Conservation (phyloP, 768 basidiomycete species). For the Tricholoma sp. region DNA sequence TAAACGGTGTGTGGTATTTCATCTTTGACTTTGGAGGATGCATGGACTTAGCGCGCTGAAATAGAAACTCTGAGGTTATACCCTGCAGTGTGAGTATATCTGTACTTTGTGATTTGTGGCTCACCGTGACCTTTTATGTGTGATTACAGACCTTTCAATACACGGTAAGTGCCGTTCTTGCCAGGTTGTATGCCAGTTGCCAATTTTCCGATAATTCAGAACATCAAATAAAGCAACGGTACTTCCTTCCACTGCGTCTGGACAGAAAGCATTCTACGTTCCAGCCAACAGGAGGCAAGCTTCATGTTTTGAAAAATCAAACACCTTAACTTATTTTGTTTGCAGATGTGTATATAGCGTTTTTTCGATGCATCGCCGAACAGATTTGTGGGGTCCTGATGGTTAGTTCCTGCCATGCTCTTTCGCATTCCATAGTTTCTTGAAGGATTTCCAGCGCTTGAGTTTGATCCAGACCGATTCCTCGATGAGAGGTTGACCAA, state of each 20-base stretch:
- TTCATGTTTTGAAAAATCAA: not conserved
- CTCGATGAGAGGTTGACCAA: not conserved
- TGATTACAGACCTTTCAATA: too few relatives aligned
- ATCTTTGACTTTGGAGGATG: not conserved
- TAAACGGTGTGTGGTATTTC: conserved; percentile 36
- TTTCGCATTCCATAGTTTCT: not conserved
- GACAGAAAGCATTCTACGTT: not conserved
- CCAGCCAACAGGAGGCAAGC: not conserved
- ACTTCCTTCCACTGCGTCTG: not conserved
- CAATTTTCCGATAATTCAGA: too few relatives aligned
- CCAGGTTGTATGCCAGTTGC: too few relatives aligned
- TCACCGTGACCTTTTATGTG: too few relatives aligned
- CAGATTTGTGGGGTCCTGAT: conserved; percentile 64
- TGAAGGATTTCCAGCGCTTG: conserved; percentile 29
- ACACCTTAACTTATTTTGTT: not conserved
- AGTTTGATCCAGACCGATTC: conserved; percentile 53
- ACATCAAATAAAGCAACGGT: not conserved
- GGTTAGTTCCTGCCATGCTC: conserved; percentile 28
- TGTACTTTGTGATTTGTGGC: too few relatives aligned
- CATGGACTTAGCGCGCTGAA: too few relatives aligned
- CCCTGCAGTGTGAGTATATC: conserved; percentile 39
- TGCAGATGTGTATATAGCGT: conserved; percentile 41
- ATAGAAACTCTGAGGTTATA: conserved; percentile 51
- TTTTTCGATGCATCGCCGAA: conserved; percentile 55
- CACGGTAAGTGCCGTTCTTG: too few relatives aligned